Evolutionary conservation across 257 asterid species (phyloP), one percentile per base, ranked within the genome.

Genomic region (Knoxia roxburghii): DNA sequence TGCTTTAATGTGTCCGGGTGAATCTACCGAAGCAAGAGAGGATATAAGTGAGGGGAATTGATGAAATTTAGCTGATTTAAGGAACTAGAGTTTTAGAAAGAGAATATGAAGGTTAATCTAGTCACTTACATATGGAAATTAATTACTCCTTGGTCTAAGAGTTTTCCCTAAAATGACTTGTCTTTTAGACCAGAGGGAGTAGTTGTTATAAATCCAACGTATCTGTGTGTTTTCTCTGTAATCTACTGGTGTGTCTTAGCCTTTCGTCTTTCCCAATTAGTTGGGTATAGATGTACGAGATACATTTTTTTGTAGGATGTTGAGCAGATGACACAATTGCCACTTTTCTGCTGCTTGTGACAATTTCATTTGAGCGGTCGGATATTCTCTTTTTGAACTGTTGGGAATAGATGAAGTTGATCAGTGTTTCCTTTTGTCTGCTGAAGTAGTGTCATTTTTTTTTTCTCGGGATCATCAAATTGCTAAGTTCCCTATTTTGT

Each of bases 401-500:
- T 39, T 49, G 39, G 46, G 23, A 11, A 10, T 24, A 17, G 62
- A 69, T 32, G 54, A 35, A 48, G 9, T 33, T 60, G 61, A 26
- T 51, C 59, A 64, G 48, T 21, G 46, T 45, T 59, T n/a, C 17
- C 18, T 39, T 68, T 56, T 20, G 20, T 68, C 58, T 68, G 45
- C 62, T 67, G 35, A 59, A 30, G 21, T 48, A 27, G 6, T 52
- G 46, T 68, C 51, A 43, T 40, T 40, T 45, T 62, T 58, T 48
- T 21, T 70, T 65, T 43, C 41, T 37, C 9, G 41, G 39, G 68
- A 68, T 41, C 52, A 30, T 64, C 67, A 72, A 54, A 37, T 61
- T 58, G 23, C 59, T 9, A 41, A 61, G 59, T 71, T 56, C 73
- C 69, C 24, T 69, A 29, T 18, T 64, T 74, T 56, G 29, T 27